Conservation (phyloP, 2,329 filamentous ascomycete genomes). For the Neonectria magnoliae region DNA sequence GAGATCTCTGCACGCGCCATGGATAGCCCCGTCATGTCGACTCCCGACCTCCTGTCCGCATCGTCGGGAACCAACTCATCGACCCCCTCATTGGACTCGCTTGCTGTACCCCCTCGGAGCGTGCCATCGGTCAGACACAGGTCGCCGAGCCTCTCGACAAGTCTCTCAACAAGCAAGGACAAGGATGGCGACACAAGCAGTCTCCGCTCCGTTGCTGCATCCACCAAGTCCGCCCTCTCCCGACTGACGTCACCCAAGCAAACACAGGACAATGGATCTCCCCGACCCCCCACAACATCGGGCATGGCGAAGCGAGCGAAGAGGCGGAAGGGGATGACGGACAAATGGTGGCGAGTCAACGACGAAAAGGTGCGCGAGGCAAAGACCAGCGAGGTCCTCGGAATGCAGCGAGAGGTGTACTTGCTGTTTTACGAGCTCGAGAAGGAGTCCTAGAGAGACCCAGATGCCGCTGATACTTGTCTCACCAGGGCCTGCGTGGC, state of each 20-base stretch:
- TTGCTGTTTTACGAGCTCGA: constrained; percentile 95
- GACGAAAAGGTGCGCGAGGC: constrained; percentile 97
- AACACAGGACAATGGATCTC: constrained; percentile 37
- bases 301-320: constrained; percentile 53
- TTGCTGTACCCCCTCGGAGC: constrained; percentile 44
- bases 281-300: constrained; percentile 33
- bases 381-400: constrained; percentile 88
- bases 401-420: constrained; percentile 96
- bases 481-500: constrained; percentile 5
- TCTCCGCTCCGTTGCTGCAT: constrained; percentile 66
- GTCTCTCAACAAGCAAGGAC: constrained; percentile 43
- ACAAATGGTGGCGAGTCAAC: constrained; percentile 96
- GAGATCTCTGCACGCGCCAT: constrained; percentile 51
- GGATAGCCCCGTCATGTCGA: constrained; percentile 57
- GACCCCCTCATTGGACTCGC: constrained; percentile 51
- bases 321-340: constrained; percentile 67
- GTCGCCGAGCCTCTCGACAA: constrained; percentile 40
- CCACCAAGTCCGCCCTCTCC: constrained; percentile 64
- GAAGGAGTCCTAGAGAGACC: constrained; percentile 46
- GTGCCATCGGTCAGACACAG: constrained; percentile 43
- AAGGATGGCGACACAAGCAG: constrained; percentile 62
- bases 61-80: constrained; percentile 48
- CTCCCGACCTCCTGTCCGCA: constrained; percentile 57
- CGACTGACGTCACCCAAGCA: constrained; percentile 55
- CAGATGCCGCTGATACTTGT: neutral